These are phyloP conservation scores for Aureococcus anophagefferens DNA, from an alignment of 108 stramenopile species.

Conservation along the genomic window DNA sequence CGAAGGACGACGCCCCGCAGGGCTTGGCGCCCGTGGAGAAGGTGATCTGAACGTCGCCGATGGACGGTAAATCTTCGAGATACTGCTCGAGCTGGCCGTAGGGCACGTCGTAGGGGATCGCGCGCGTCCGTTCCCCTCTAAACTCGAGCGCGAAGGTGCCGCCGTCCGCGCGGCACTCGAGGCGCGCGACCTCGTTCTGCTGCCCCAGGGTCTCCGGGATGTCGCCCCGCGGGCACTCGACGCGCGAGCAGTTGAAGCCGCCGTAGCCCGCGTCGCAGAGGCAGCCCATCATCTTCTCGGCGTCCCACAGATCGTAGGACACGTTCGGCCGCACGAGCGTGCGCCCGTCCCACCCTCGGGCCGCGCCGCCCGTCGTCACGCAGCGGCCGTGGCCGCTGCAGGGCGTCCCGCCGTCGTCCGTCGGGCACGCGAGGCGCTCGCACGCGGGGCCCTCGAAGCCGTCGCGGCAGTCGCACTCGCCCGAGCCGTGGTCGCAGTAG, in stretches of 20 bases:
- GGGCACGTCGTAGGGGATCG: conserved; percentile 1
- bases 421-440: conserved; percentile 32
- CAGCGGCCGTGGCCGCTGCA: conserved; percentile 39
- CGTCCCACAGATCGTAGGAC: conserved; percentile 33
- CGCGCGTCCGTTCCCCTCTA: not conserved
- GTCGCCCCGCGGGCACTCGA: conserved; percentile 26
- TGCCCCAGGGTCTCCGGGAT: conserved; percentile 24
- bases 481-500: conserved; percentile 35
- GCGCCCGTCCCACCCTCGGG: conserved; percentile 12
- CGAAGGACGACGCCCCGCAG: not conserved
- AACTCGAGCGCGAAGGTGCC: conserved; percentile 4
- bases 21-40: not conserved
- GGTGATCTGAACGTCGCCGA: conserved; percentile 5
- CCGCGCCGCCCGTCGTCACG: conserved; percentile 9
- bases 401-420: conserved; percentile 27
- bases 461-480: conserved; percentile 40
- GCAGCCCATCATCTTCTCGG: conserved; percentile 40
- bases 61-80: not conserved
- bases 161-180: conserved; percentile 23
- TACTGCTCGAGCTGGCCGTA: not conserved
- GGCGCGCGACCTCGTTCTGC: conserved; percentile 30
- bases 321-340: conserved; percentile 6
- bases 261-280: conserved; percentile 40
- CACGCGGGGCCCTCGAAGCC: conserved; percentile 47
- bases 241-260: conserved; percentile 3